Conservation (phyloP, 2,329 filamentous ascomycete genomes). For the Venturia nashicola region DNA sequence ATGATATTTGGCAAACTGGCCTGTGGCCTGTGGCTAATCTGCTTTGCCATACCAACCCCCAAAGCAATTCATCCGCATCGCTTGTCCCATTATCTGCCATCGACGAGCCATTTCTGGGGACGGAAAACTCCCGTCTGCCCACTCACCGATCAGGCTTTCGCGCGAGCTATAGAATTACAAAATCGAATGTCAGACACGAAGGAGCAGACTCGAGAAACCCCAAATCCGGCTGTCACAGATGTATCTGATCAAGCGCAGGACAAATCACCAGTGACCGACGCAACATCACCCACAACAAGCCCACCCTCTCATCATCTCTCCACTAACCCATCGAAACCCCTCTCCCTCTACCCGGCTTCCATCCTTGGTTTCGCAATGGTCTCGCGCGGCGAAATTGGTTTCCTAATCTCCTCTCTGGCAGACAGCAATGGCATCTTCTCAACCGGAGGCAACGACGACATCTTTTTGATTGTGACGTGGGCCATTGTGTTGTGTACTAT, state of each 20-base stretch:
- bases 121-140: not conserved
- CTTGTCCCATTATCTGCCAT: not conserved
- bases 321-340: conserved; percentile 30
- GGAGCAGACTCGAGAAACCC: not conserved
- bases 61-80: not conserved
- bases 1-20: conserved; percentile 46
- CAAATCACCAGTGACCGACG: not conserved
- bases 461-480: conserved; percentile 43
- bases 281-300: conserved; percentile 12
- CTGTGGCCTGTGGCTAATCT: conserved; percentile 29
- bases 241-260: not conserved
- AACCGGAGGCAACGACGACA: conserved; percentile 24
- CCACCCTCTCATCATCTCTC: conserved; percentile 6
- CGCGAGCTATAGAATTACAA: not conserved
- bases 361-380: conserved; percentile 62
- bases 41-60: conserved; percentile 12
- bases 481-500: conserved; percentile 45
- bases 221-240: not conserved
- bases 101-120: not conserved
- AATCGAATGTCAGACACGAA: not conserved
- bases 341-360: conserved; percentile 53
- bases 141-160: not conserved
- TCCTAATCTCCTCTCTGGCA: conserved; percentile 59
- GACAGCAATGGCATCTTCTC: conserved; percentile 41
- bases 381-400: conserved; percentile 68